Conservation (phyloP, 805 yeast genomes). For the Ogataea siamensis region DNA sequence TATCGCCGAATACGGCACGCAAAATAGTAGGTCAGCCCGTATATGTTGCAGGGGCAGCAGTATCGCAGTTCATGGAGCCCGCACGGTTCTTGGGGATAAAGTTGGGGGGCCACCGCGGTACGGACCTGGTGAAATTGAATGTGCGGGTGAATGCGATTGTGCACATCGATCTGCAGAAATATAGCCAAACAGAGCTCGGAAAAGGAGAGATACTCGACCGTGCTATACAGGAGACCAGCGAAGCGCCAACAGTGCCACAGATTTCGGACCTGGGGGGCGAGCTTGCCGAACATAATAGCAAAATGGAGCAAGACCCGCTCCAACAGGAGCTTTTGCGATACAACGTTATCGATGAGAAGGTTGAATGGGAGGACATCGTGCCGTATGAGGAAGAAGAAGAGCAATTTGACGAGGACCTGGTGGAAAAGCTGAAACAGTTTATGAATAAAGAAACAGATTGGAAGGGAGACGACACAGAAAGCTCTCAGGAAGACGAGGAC, state of each 20-base stretch:
- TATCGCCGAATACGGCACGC: slow-evolving; percentile 17
- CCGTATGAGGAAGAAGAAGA: slow-evolving; percentile 3
- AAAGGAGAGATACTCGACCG: slow-evolving; percentile 9
- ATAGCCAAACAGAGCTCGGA: not conserved
- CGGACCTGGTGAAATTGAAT: slow-evolving; percentile 8
- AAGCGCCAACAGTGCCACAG: no score
- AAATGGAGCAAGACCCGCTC: slow-evolving; percentile 21
- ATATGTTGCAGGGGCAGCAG: slow-evolving; percentile 18
- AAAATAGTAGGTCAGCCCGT: slow-evolving; percentile 11
- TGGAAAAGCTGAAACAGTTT: slow-evolving; percentile 22
- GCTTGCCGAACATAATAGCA: slow-evolving; percentile 20
- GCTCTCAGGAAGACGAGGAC: slow-evolving; percentile 21
- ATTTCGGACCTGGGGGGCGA: no score
- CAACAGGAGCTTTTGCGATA: slow-evolving; percentile 31
- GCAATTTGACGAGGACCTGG: slow-evolving; percentile 23
- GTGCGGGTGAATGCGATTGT: slow-evolving; percentile 12
- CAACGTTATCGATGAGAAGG: slow-evolving; percentile 21
- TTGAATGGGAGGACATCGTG: slow-evolving; percentile 21
- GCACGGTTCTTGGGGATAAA: slow-evolving; percentile 1
- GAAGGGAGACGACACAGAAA: slow-evolving; percentile 18
- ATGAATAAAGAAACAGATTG: slow-evolving; percentile 19
- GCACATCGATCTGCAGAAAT: slow-evolving; percentile 11
- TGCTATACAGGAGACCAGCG: slow-evolving; percentile 6
- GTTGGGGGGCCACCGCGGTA: not conserved
- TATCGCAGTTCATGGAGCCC: slow-evolving; percentile 8